These are phyloP conservation scores for Gorgonomyces haynaldii DNA, from an alignment of 192 early-diverging fungal species.

Conservation along the genomic window DNA sequence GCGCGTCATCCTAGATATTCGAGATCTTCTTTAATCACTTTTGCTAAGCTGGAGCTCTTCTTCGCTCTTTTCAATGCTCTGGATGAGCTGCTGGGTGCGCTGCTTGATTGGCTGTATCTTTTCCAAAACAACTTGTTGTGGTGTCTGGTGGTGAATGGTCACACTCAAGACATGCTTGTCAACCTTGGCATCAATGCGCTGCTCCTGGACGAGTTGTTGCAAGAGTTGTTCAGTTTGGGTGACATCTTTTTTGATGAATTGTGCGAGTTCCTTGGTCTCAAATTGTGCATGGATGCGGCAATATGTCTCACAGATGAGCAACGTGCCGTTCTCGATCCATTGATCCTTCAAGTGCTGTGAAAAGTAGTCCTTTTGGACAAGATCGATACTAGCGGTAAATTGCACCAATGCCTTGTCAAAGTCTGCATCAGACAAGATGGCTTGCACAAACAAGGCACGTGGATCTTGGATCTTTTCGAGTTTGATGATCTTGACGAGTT, in stretches of 20 bases:
- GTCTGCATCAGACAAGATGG: constrained; percentile 87
- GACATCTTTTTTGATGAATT: constrained; percentile 71
- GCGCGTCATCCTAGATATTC: no score
- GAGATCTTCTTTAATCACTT: no score
- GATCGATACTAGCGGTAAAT: constrained; percentile 76
- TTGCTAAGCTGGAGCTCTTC: no score
- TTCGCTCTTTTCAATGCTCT: neutral
- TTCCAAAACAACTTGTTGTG: no score
- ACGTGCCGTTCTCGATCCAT: constrained; percentile 87
- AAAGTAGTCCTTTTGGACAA: constrained; percentile 86
- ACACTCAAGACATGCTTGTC: no score
- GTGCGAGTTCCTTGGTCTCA: constrained; percentile 74
- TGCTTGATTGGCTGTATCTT: neutral
- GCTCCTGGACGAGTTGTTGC: constrained; percentile 90
- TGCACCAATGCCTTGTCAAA: constrained; percentile 84
- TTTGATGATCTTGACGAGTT: constrained; percentile 79
- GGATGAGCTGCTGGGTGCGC: neutral
- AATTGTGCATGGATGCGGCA: constrained; percentile 96
- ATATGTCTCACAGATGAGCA: constrained; percentile 94
- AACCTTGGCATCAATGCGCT: constrained; percentile 93
- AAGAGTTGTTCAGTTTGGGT: constrained; percentile 97
- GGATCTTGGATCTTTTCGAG: constrained; percentile 68
- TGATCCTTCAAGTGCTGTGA: constrained; percentile 76
- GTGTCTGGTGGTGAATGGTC: no score
- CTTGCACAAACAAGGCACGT: constrained; percentile 86